Evolutionary conservation across 2,329 filamentous ascomycete species (phyloP), one percentile per base, ranked within the genome.

Genomic region (Penicillium sp.): DNA sequence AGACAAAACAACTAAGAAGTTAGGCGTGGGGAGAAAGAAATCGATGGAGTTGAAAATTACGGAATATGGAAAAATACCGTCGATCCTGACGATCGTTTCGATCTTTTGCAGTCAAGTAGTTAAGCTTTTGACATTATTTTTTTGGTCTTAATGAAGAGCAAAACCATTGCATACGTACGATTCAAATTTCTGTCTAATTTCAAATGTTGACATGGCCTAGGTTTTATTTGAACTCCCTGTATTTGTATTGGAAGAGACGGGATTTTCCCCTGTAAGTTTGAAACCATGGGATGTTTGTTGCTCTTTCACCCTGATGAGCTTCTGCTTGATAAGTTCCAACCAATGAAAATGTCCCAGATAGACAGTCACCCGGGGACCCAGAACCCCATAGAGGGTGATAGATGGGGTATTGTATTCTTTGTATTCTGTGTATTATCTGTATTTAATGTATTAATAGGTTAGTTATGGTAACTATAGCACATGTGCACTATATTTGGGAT

Each of bases 401-500:
- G 46, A 55, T 37, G 37, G 38, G 27, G 53, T 56, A 35, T 53
- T 45, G 41, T 45, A 25, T 25, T 6, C 1, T 43, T 43, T 9
- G 23, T 27, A 27, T 15, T 33, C 10, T 13, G 10, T 12, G 10
- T 12, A 31, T 12, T 31, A 2, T 3, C 0, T 17, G 15, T 17
- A 51, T 42, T 35, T 29, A 49, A 31, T 25, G 45, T 55, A 55
- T 33, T 38, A n/a, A 33, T 49, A 33, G 35, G 23, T 23, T 49
- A 54, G 13, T 23, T 42, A 19, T 19, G 54, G n/a, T n/a, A n/a
- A n/a, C n/a, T 45, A 56, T 42, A 13, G 29, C 35, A 15, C 25
- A 29, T 27, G 42, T 33, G 41, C n/a, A 40, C 55, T 57, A 57
- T 57, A 54, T 54, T 54, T 57, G 55, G 55, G 50, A 54, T 57